These are phyloP conservation scores for Fusarium aywerte DNA, from an alignment of 2,329 filamentous ascomycete genomes.

Conservation along the genomic window DNA sequence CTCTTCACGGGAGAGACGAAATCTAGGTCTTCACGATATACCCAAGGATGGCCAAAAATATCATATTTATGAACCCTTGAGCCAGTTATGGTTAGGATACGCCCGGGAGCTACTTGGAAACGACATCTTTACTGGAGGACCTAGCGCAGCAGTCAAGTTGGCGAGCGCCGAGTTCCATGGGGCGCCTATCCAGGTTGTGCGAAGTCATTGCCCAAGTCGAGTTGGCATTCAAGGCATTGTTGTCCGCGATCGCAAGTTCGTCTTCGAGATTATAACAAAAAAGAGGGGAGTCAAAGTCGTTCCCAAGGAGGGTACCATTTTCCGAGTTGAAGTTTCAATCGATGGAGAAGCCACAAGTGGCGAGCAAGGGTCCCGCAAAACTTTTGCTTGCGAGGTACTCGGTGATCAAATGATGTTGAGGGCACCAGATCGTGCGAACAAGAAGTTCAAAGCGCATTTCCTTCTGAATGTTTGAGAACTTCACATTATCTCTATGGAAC, in stretches of 20 bases:
- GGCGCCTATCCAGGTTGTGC: conserved; percentile 81
- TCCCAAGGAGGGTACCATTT: conserved; percentile 91
- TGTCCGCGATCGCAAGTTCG: conserved; percentile 86
- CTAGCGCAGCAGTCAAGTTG: conserved; percentile 75
- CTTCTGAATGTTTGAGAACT: conserved; percentile 74
- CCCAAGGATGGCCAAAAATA: conserved; percentile 72
- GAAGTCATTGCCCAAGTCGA: conserved; percentile 81
- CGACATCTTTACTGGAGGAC: conserved; percentile 65
- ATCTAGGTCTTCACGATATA: conserved; percentile 78
- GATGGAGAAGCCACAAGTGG: conserved; percentile 23
- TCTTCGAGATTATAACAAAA: conserved; percentile 84
- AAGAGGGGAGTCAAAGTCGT: conserved; percentile 78
- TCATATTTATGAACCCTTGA: conserved; percentile 78
- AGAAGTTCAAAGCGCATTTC: conserved; percentile 90
- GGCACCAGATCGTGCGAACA: conserved; percentile 85
- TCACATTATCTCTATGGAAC: not conserved
- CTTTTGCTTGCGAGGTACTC: conserved; percentile 82
- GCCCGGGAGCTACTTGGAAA: conserved; percentile 81
- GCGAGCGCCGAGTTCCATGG: conserved; percentile 92
- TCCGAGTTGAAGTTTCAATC: conserved; percentile 76
- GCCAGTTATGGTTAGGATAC: conserved; percentile 85
- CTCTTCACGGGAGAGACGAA: conserved; percentile 81
- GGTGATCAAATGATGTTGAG: conserved; percentile 88
- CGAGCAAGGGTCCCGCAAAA: conserved; percentile 38
- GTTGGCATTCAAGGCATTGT: conserved; percentile 90